Conservation (phyloP, 2,329 filamentous ascomycete genomes). For the Cytospora chrysosperma region DNA sequence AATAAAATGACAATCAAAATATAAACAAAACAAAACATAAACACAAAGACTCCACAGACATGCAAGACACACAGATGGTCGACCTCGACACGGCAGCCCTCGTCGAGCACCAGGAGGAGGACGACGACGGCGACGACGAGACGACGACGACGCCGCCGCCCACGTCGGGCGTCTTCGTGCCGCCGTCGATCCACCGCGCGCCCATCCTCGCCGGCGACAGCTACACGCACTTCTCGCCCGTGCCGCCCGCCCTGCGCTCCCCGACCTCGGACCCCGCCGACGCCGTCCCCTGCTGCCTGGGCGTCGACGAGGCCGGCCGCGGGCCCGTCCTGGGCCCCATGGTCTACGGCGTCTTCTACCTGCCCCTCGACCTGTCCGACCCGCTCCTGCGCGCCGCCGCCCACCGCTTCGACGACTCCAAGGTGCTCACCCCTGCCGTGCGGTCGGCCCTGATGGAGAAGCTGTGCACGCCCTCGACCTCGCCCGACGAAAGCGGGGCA, state of each 20-base stretch:
- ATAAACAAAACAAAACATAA: background rate
- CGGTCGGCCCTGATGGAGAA: constrained; percentile 68
- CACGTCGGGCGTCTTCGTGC: constrained; percentile 51
- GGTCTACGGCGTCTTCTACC: constrained; percentile 71
- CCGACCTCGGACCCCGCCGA: constrained; percentile 30
- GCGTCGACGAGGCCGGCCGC: constrained; percentile 90
- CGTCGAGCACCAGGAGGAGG: no score
- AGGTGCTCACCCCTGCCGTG: constrained; percentile 79
- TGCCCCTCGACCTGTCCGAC: constrained; percentile 70
- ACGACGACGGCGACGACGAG: no score
- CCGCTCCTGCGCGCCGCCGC: constrained; percentile 71
- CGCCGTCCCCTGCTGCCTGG: constrained; percentile 69
- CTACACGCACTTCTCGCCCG: constrained; percentile 69
- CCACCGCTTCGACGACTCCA: constrained; percentile 95
- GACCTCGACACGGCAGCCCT: constrained; percentile 36
- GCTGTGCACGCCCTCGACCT: constrained; percentile 58
- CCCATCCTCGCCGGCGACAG: constrained; percentile 63
- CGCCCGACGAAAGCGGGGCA: no score
- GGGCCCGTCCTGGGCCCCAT: constrained; percentile 87
- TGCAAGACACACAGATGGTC: constrained; percentile 42
- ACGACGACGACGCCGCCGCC: no score
- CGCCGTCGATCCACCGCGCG: constrained; percentile 63
- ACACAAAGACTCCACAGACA: constrained; percentile 24
- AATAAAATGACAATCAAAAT: no score
- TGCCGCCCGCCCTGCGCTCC: constrained; percentile 60